Percentiles rank a stretch among this genome's conserved stretches.
Conservation (phyloP, 2,329 filamentous ascomycete genomes). For the Incumbomyces lentus region DNA sequence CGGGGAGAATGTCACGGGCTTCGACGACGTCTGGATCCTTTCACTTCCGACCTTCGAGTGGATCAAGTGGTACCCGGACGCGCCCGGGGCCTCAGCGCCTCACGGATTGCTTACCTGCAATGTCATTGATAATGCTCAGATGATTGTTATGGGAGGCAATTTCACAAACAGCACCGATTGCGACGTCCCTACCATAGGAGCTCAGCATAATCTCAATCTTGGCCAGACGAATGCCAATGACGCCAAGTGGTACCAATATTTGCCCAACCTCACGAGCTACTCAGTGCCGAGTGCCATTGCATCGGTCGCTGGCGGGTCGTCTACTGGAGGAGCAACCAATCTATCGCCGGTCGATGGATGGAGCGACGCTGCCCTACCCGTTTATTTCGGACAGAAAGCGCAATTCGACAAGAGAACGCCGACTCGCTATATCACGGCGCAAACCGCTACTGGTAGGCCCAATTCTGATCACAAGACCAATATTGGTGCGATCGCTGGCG, state of each 20-base stretch:
- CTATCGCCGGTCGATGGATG: conserved; percentile 1
- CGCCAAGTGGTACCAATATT: conserved; percentile 10
- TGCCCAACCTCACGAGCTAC: conserved; percentile 10
- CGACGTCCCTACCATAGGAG: conserved; percentile 8
- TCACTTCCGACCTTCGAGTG: conserved; percentile 14
- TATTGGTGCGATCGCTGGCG: no score
- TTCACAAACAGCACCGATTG: conserved; percentile 9
- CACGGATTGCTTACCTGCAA: conserved; percentile 25
- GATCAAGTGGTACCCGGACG: conserved; percentile 11
- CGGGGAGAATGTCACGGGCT: conserved; percentile 9
- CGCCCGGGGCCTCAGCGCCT: conserved; percentile 4
- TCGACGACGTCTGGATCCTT: conserved; percentile 15
- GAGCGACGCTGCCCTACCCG: conserved; percentile 5
- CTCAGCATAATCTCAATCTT: conserved; percentile 11
- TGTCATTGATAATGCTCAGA: conserved; percentile 29
- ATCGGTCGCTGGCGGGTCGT: conserved; percentile 8
- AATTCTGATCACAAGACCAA: neutral
- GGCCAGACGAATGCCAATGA: conserved; percentile 8
- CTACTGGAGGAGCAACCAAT: conserved; percentile 8
- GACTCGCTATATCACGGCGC: no score
- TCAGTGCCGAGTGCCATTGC: conserved; percentile 8
- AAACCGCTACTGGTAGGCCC: no score
- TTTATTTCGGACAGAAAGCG: conserved; percentile 8
- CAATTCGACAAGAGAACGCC: neutral
- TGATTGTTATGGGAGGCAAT: conserved; percentile 32